phyloP scores from a whole-genome alignment of 1,284 basidiomycete genomes.

The Crepidotus sp. region DNA sequence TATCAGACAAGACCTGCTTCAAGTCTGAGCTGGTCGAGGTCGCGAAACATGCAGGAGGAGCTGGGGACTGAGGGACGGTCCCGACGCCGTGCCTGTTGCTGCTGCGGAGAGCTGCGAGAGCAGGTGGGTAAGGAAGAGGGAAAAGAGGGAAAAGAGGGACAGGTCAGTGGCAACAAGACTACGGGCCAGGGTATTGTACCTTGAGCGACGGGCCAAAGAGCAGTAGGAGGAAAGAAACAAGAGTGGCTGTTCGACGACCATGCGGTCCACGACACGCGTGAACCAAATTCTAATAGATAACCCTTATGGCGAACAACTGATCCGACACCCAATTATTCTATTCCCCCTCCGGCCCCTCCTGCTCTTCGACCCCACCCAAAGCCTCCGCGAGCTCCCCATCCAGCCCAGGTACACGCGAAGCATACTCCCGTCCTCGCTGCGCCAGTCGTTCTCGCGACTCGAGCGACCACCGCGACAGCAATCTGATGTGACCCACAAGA shows the following conservation, averaged over 20 bases:
- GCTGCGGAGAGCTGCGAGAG: conserved; percentile 21
- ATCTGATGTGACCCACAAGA: neutral
- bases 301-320: conserved; percentile 1
- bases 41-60: conserved; percentile 40
- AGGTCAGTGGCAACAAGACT: conserved; percentile 17
- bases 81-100: conserved; percentile 17
- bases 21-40: conserved; percentile 41
- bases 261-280: conserved; percentile 11
- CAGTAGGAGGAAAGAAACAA: conserved; percentile 16
- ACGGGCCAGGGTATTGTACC: conserved; percentile 16
- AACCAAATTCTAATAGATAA: conserved; percentile 2
- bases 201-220: conserved; percentile 1
- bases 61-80: conserved; percentile 15
- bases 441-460: neutral
- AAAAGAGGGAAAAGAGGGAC: conserved; percentile 20
- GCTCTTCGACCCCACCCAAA: neutral
- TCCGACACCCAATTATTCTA: neutral
- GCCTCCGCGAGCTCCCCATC: neutral
- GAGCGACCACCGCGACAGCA: neutral
- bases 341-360: no score
- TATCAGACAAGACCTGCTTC: conserved; percentile 51
- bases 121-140: conserved; percentile 18
- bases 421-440: neutral
- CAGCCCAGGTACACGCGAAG: neutral
- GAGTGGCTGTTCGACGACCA: conserved; percentile 8